Conservation (phyloP, 2,329 filamentous ascomycete species). For the Fusarium solani-melongenae region DNA sequence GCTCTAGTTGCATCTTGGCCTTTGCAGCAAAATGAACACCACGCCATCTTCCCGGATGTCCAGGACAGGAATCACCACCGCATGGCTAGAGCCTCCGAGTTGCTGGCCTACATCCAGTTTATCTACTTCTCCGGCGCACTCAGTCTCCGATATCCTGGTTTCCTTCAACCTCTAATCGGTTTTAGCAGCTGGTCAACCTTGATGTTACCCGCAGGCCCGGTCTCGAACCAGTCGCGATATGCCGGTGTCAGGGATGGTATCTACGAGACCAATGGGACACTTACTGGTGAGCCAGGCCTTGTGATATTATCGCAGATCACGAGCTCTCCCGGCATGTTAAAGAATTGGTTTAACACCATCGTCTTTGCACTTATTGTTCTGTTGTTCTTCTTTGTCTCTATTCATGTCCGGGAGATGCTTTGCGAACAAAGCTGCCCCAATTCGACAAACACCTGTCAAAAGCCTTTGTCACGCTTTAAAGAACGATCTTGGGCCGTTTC, state of each 20-base stretch:
- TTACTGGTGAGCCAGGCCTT: slow-evolving; percentile 64
- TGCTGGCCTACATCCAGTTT: slow-evolving; percentile 81
- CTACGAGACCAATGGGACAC: slow-evolving; percentile 74
- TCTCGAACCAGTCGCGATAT: slow-evolving; percentile 40
- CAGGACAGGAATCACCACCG: neutral
- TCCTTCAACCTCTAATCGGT: slow-evolving; percentile 77
- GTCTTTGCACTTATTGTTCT: slow-evolving; percentile 70
- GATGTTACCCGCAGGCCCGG: slow-evolving; percentile 60
- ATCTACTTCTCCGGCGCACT: slow-evolving; percentile 76
- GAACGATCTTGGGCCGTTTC: slow-evolving; percentile 61
- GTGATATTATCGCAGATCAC: slow-evolving; percentile 75
- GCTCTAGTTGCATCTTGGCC: slow-evolving; percentile 2
- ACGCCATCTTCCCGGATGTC: neutral
- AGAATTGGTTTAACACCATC: slow-evolving; percentile 78
- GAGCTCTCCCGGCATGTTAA: slow-evolving; percentile 69
- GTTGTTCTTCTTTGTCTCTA: slow-evolving; percentile 67
- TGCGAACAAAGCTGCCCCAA: neutral
- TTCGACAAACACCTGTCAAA: neutral
- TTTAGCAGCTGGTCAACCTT: slow-evolving; percentile 75
- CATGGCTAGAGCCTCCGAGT: slow-evolving; percentile 54
- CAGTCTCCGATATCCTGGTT: slow-evolving; percentile 77
- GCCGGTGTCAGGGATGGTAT: slow-evolving; percentile 61
- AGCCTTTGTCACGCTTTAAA: slow-evolving; percentile 49
- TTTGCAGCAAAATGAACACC: neutral
- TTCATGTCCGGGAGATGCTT: slow-evolving; percentile 52